Conservation (phyloP, 768 basidiomycete genomes). For the Amyloporia xantha region DNA sequence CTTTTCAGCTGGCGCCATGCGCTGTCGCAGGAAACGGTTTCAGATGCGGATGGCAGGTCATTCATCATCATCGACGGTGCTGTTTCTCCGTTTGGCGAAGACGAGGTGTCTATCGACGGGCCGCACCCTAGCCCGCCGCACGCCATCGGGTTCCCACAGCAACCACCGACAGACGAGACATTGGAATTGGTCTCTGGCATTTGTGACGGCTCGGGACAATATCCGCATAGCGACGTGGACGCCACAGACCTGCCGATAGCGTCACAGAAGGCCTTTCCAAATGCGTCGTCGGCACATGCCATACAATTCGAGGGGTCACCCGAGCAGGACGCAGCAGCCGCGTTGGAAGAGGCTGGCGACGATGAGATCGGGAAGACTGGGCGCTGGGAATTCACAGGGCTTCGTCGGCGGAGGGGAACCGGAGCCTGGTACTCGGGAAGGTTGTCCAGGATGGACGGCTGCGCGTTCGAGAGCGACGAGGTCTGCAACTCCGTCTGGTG, state of each 20-base stretch:
- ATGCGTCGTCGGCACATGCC: constrained; percentile 80
- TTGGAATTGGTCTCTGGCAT: constrained; percentile 15
- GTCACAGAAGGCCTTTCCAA: constrained; percentile 83
- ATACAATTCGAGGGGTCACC: constrained; percentile 83
- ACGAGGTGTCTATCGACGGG: neutral
- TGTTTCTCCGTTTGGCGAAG: neutral
- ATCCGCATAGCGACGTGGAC: constrained; percentile 41
- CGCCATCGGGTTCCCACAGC: constrained; percentile 29
- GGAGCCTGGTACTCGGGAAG: constrained; percentile 77
- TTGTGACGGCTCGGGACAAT: constrained; percentile 18
- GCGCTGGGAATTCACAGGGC: constrained; percentile 31
- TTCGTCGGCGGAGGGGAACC: constrained; percentile 67
- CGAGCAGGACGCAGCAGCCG: constrained; percentile 48
- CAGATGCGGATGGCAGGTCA: constrained; percentile 20
- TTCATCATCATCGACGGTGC: constrained; percentile 13
- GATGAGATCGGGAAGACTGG: constrained; percentile 47
- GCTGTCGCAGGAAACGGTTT: constrained; percentile 71
- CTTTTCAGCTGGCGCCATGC: constrained; percentile 83
- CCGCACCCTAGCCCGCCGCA: constrained; percentile 13
- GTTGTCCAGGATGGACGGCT: constrained; percentile 63
- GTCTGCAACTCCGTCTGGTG: constrained; percentile 12
- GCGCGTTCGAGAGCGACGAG: constrained; percentile 18
- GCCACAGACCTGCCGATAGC: constrained; percentile 62
- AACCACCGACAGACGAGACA: constrained; percentile 23
- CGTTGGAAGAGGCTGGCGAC: constrained; percentile 19